phyloP scores from a whole-genome alignment of 2,329 filamentous ascomycete species.

The Volutella citrinella region DNA sequence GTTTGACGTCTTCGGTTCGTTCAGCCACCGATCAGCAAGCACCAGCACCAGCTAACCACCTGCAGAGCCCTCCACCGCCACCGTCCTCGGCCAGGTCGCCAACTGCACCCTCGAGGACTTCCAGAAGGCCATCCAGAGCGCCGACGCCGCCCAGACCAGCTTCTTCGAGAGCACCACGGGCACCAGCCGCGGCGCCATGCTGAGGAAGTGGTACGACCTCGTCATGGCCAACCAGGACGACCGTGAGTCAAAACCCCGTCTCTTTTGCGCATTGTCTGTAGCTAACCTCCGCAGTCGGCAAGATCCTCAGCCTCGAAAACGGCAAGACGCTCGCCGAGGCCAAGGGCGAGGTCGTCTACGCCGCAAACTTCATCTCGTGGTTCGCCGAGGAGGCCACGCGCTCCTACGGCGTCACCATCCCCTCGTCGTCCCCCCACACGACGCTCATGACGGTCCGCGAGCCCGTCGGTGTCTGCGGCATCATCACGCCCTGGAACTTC shows the following conservation, averaged over 20 bases:
- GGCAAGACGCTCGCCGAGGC: conserved; percentile 56
- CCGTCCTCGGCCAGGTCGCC: conserved; percentile 24
- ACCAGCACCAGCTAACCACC: conserved; percentile 5
- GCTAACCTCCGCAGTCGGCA: conserved; percentile 27
- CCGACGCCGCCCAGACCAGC: conserved; percentile 22
- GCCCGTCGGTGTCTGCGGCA: conserved; percentile 30
- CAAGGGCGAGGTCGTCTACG: conserved; percentile 53
- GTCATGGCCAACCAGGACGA: conserved; percentile 25
- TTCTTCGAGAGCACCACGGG: conserved; percentile 26
- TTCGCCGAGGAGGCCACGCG: conserved; percentile 48
- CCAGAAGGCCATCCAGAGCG: conserved; percentile 24
- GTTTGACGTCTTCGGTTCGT: conserved; percentile 26
- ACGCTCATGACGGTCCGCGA: conserved; percentile 66
- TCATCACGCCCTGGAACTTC: conserved; percentile 38
- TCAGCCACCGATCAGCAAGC: conserved; percentile 1
- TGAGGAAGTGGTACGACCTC: conserved; percentile 27
- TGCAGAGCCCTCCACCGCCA: conserved; percentile 25
- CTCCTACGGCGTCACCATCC: conserved; percentile 56
- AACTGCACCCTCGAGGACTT: conserved; percentile 27
- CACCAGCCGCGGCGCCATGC: conserved; percentile 23
- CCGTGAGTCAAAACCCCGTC: conserved; percentile 17
- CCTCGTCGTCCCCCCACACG: conserved; percentile 57
- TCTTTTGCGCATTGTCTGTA: no score
- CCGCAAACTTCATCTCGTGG: conserved; percentile 51
- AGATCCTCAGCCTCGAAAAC: conserved; percentile 45